phyloP scores from a whole-genome alignment of 768 basidiomycete species.

The Suillus spraguei region DNA sequence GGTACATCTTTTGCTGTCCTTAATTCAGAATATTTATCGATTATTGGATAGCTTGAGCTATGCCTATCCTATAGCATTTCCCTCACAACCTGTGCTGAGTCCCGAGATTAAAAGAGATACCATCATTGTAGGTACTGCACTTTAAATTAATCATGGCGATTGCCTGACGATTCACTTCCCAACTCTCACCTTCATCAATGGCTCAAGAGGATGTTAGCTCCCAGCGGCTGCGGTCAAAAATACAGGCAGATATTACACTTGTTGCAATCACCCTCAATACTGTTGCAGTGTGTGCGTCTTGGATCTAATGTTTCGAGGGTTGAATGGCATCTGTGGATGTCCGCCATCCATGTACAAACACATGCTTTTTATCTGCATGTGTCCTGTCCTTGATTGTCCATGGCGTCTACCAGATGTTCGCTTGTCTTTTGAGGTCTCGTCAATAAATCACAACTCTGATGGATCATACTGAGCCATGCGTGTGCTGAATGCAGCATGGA shows the following conservation, averaged over 20 bases:
- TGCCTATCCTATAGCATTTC: conserved; percentile 45
- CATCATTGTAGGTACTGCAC: neutral
- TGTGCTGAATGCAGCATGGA: too few species aligned
- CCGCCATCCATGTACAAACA: too few species aligned
- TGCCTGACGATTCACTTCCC: conserved; percentile 3
- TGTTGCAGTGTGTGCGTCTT: conserved; percentile 39
- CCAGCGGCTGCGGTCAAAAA: neutral
- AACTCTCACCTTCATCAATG: neutral
- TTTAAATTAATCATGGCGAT: neutral
- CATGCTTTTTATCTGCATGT: too few species aligned
- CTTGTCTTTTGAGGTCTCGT: too few species aligned
- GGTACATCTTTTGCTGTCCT: conserved; percentile 17
- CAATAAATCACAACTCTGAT: too few species aligned
- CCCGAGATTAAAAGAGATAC: neutral
- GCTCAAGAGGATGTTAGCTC: neutral
- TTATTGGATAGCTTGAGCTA: conserved; percentile 42
- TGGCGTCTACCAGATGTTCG: too few species aligned
- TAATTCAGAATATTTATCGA: neutral
- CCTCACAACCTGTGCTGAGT: neutral
- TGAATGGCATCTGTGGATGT: too few species aligned
- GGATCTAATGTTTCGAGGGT: conserved; percentile 23
- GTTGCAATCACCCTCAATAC: conserved; percentile 40
- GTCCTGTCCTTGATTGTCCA: too few species aligned
- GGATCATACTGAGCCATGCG: too few species aligned
- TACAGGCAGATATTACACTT: conserved; percentile 30